These are phyloP conservation scores for Lepraria neglecta DNA, from an alignment of 495 filamentous ascomycete species.

Conservation along the genomic window DNA sequence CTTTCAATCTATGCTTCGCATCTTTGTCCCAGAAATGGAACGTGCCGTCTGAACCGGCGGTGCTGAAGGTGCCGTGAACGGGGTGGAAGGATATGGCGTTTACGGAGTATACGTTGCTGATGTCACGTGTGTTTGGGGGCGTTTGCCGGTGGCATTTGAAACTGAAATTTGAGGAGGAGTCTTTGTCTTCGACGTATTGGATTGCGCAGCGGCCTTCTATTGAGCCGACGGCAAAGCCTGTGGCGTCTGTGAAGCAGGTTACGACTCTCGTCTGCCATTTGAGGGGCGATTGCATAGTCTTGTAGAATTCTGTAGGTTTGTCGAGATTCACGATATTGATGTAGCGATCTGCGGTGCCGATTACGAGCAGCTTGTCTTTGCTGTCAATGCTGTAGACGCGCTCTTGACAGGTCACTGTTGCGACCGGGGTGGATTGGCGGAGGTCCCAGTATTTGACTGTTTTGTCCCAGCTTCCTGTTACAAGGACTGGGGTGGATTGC, in stretches of 20 bases:
- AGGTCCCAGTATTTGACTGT: slow-evolving; percentile 95
- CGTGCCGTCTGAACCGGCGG: slow-evolving; percentile 80
- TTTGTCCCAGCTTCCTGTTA: slow-evolving; percentile 94
- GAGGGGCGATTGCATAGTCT: slow-evolving; percentile 75
- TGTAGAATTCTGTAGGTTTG: slow-evolving; percentile 71
- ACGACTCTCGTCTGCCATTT: slow-evolving; percentile 85
- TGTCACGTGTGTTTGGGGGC: slow-evolving; percentile 52
- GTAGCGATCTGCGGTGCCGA: slow-evolving; percentile 81
- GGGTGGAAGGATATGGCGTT: slow-evolving; percentile 90
- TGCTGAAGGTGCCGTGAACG: slow-evolving; percentile 80
- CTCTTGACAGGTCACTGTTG: slow-evolving; percentile 62
- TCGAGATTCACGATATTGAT: slow-evolving; percentile 81
- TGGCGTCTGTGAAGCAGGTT: slow-evolving; percentile 75
- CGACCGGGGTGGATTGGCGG: slow-evolving; percentile 57
- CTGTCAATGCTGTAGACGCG: slow-evolving; percentile 85
- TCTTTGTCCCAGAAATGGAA: slow-evolving; percentile 92
- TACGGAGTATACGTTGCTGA: slow-evolving; percentile 79
- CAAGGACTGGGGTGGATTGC: slow-evolving; percentile 56
- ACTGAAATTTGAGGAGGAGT: slow-evolving; percentile 73
- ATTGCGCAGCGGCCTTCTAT: slow-evolving; percentile 88
- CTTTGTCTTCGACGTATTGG: slow-evolving; percentile 83
- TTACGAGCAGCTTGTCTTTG: slow-evolving; percentile 66
- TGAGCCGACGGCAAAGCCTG: slow-evolving; percentile 78
- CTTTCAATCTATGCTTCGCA: slow-evolving; percentile 77
- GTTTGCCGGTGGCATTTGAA: slow-evolving; percentile 91